phyloP scores from a whole-genome alignment of 1,139 yeast species.

The Geotrichum reessii region DNA sequence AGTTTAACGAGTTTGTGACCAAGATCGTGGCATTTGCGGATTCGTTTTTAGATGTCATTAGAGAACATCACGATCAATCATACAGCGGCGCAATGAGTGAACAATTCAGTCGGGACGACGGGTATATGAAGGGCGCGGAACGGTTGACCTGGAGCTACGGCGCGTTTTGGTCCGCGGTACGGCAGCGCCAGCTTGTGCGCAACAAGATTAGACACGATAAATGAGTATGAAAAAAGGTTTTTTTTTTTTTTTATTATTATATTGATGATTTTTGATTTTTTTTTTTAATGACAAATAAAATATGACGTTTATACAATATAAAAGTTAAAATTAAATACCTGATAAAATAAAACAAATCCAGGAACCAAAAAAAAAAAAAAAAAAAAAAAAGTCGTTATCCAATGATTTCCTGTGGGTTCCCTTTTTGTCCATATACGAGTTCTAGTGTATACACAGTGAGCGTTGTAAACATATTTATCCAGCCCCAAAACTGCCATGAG shows the following conservation, averaged over 20 bases:
- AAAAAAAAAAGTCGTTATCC: slow-evolving; percentile 25
- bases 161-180: slow-evolving; percentile 64
- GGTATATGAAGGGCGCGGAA: slow-evolving; percentile 82
- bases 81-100: slow-evolving; percentile 74
- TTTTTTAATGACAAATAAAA: neutral
- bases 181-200: slow-evolving; percentile 32
- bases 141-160: slow-evolving; percentile 91
- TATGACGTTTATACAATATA: neutral
- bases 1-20: slow-evolving; percentile 22
- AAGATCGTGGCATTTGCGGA: slow-evolving; percentile 50
- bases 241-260: too few species aligned
- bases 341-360: neutral
- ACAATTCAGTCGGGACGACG: slow-evolving; percentile 75
- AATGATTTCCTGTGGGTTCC: slow-evolving; percentile 27
- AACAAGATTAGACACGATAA: neutral
- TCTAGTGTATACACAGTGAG: slow-evolving; percentile 75
- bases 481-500: slow-evolving; percentile 89
- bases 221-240: too few species aligned
- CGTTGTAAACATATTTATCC: slow-evolving; percentile 84
- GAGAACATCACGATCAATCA: slow-evolving; percentile 55
- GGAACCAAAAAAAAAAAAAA: slow-evolving; percentile 19
- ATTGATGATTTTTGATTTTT: too few species aligned
- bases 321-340: neutral
- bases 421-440: slow-evolving; percentile 42
- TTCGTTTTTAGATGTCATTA: slow-evolving; percentile 65